Conservation (phyloP, 768 basidiomycete species). For the Pholiota molesta region DNA sequence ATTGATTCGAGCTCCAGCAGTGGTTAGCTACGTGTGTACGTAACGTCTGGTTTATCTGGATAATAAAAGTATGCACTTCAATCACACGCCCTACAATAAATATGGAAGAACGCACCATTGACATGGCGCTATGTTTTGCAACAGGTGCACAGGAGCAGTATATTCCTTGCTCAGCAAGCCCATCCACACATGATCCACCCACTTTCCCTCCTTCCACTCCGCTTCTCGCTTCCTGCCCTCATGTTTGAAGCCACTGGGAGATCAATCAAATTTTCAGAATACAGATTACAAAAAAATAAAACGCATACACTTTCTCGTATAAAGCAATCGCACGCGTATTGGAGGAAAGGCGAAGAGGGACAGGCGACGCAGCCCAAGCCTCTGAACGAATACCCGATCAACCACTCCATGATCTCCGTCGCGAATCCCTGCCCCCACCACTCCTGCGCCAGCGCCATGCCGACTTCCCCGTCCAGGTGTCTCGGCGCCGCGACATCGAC, state of each 20-base stretch:
- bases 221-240: slow-evolving; percentile 6
- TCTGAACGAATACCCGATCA: neutral
- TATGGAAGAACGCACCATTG: neutral
- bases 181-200: slow-evolving; percentile 4
- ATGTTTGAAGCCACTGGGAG: slow-evolving; percentile 4
- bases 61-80: no score
- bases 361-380: neutral
- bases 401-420: slow-evolving; percentile 4
- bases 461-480: neutral
- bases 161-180: slow-evolving; percentile 1
- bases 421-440: slow-evolving; percentile 1
- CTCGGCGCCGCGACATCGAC: neutral
- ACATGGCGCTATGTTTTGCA: neutral
- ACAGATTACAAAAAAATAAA: neutral
- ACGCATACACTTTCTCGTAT: slow-evolving; percentile 1
- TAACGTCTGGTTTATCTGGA: no score
- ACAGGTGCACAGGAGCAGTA: neutral
- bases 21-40: no score
- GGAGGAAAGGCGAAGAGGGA: neutral
- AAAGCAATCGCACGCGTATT: slow-evolving; percentile 2
- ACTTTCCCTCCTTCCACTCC: slow-evolving; percentile 3
- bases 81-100: no score
- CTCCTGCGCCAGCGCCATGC: neutral
- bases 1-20: no score
- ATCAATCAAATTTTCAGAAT: neutral